Base-by-base conservation (phyloP, 1,139 yeast genomes). In the Debaryomyces nepalensis region DNA sequence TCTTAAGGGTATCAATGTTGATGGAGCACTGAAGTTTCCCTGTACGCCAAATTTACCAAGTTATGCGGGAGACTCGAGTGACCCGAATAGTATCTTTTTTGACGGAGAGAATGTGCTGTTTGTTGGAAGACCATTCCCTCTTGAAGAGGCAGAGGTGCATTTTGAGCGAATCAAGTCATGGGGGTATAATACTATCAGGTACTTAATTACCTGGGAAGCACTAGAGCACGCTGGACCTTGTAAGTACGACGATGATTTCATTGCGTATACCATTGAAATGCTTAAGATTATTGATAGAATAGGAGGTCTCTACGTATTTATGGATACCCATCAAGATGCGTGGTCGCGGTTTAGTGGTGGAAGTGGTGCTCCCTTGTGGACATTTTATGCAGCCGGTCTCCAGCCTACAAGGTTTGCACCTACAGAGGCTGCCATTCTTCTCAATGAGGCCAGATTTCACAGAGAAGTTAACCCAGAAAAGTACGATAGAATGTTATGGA, bases 271-370 rank as follows among this genome's bases (percentile, higher is more conserved):
- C 1, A 70, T 84, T 33, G 65, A 82, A 45, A 71, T 89, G 1
- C 64, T 91, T 43, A 66, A 75, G 44, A 73, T 81, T 7, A 75
- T 88, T 14, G 75, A 79, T 40, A 61, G 73, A 6, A 69, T 81
- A 26, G 90, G 88, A 0, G 97, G 96, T 0, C 64, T 91, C 14
- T 87, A 87, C 56, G 91, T 90, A 5, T 82, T 87, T 52, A 59
- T 91, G 47, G 97, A 91, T 55, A 87, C 95, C 2, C 98, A 91
- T 59, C 98, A 91, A 61, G 98, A 91, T 59, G 95, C 86, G 11
- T 91, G 98, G 98, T 85, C 95, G 5, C 70, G 97, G 40, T 87
- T 73, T 58, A 73, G 83, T 12, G 97, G 98, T n/a, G 98, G 98
- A 1, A 84, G 91, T 45, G 98, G 98, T 14, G 96, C 97, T 4